A percentile compares a stretch with the other conserved stretches of the same genome.
phyloP scores from a whole-genome alignment of 225 moss, liverwort and hornwort genomes.

The Polytrichum formosum region DNA sequence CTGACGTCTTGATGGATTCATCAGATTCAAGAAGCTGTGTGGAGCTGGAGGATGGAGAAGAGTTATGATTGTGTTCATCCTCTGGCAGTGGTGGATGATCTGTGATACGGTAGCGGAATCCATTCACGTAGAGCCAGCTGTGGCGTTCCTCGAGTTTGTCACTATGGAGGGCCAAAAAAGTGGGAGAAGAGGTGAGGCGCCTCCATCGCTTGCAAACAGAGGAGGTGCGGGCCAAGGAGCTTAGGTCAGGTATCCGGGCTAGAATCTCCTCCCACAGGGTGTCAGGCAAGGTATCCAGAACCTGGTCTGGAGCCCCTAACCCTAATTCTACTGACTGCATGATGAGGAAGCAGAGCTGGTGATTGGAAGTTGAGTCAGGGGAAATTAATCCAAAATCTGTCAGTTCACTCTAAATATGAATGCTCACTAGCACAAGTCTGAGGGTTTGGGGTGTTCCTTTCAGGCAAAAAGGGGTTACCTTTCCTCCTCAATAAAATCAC shows the following conservation, averaged over 20 bases:
- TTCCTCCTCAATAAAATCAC: too few relatives aligned
- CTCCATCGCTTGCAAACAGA: constrained; percentile 34
- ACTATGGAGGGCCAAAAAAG: constrained; percentile 15
- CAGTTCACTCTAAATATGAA: too few relatives aligned
- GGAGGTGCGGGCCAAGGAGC: constrained; percentile 9
- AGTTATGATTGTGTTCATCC: too few relatives aligned
- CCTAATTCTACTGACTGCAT: too few relatives aligned
- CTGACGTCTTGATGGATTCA: too few relatives aligned
- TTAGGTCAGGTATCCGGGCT: constrained; percentile 3
- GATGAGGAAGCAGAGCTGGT: too few relatives aligned
- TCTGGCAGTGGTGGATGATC: background rate
- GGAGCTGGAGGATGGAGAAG: background rate
- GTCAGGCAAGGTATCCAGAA: constrained; percentile 11
- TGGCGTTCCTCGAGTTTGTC: constrained; percentile 23
- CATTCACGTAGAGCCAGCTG: constrained; percentile 42
- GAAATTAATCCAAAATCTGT: too few relatives aligned
- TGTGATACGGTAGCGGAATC: constrained; percentile 23
- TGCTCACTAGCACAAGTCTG: too few relatives aligned
- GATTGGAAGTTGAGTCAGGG: too few relatives aligned
- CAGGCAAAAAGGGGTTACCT: too few relatives aligned
- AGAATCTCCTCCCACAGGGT: constrained; percentile 22
- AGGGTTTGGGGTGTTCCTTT: too few relatives aligned
- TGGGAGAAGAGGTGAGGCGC: constrained; percentile 20
- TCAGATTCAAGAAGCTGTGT: background rate
- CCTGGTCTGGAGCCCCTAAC: too few relatives aligned